Evolutionary conservation across 73 alveolate genomes (phyloP), one percentile per base, ranked within the genome.

Genomic region (Vitrella brassicaformis): DNA sequence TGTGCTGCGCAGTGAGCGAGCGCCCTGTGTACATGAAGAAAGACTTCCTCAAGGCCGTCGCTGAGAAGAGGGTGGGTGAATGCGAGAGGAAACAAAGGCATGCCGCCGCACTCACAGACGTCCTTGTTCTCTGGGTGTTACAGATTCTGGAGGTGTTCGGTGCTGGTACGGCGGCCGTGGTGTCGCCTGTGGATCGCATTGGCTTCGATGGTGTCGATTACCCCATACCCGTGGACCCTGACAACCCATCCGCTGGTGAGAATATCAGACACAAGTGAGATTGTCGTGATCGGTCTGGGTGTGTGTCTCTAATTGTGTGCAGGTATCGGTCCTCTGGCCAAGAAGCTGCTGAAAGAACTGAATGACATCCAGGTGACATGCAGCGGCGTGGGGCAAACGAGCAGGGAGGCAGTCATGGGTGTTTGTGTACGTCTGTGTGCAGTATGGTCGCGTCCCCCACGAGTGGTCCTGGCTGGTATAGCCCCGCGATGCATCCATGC

Each of bases 51-150:
- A 68, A 69, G 28, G 90, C 93, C 0, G 26, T 25, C 27, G 47
- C 79, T 0, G 87, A 87, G 72, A 80, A 67, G 26, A 82, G 89
- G 65, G n/a, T n/a, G n/a, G n/a, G n/a, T n/a, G n/a, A n/a, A n/a
- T n/a, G n/a, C n/a, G n/a, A n/a, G n/a, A n/a, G n/a, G n/a, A n/a
- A n/a, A n/a, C n/a, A n/a, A n/a, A n/a, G n/a, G n/a, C n/a, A n/a
- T n/a, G n/a, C n/a, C n/a, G n/a, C n/a, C n/a, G n/a, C n/a, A n/a
- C n/a, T n/a, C n/a, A n/a, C n/a, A n/a, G n/a, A n/a, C n/a, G n/a
- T n/a, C n/a, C n/a, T n/a, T n/a, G n/a, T n/a, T n/a, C n/a, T n/a
- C n/a, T n/a, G n/a, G n/a, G n/a, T n/a, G n/a, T n/a, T n/a, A n/a
- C n/a, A n/a, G n/a, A 45, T 87, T 25, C 7, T 72, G 31, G 92